These are phyloP conservation scores for Corynascus novoguineensis DNA, from an alignment of 495 filamentous ascomycete genomes.

Conservation along the genomic window DNA sequence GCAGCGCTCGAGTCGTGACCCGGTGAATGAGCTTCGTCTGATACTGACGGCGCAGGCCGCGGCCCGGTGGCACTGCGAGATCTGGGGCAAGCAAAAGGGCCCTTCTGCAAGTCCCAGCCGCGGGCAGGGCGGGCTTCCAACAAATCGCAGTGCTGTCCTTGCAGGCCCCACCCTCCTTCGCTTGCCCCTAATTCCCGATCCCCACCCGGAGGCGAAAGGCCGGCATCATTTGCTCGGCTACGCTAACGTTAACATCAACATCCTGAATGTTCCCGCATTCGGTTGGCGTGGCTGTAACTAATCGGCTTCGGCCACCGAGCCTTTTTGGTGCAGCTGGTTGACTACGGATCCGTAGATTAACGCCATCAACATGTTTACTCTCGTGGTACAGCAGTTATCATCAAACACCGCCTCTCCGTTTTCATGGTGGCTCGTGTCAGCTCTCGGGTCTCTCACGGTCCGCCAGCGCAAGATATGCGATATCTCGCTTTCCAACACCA, in stretches of 20 bases:
- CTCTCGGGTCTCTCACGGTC: neutral
- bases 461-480: neutral
- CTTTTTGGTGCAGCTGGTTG: too few relatives aligned
- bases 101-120: constrained; percentile 1
- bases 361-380: too few relatives aligned
- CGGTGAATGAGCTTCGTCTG: constrained; percentile 3
- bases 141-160: neutral
- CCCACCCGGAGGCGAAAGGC: neutral
- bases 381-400: too few relatives aligned
- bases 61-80: neutral
- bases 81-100: constrained; percentile 1
- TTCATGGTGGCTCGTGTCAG: neutral
- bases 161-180: constrained; percentile 1
- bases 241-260: neutral
- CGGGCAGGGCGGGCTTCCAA: neutral
- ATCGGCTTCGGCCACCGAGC: too few relatives aligned
- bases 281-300: neutral
- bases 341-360: too few relatives aligned
- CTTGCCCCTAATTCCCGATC: constrained; percentile 3
- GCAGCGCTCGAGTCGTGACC: constrained; percentile 13
- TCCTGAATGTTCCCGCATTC: neutral
- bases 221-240: neutral
- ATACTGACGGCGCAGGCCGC: neutral
- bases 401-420: too few relatives aligned
- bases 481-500: neutral